Base-by-base conservation (phyloP, 2,329 filamentous ascomycete species). In the Scedosporium dehoogii region DNA sequence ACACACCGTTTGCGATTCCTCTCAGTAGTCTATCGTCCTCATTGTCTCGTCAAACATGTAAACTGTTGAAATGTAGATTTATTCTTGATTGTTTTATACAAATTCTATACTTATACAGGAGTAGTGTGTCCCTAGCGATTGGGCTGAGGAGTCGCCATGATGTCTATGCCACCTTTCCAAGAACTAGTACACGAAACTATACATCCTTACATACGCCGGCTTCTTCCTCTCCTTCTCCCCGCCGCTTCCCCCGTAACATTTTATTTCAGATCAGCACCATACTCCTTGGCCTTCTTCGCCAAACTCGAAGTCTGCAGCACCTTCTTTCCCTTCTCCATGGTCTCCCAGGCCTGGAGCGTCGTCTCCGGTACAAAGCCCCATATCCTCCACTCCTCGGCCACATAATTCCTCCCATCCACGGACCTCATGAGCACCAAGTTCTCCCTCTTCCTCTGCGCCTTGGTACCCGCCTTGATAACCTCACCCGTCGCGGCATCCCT, bases 361-460 rank as follows among this genome's bases (percentile, higher is more conserved):
- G 81, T 84, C 67, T 83, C 79, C 51, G 79, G 72, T 33, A 83
- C 75, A 21, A 84, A 87, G 14, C 88, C 87, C 81, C 86, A 88
- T 59, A 90, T 72, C 70, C 77, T 79, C 88, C 88, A 91, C 2
- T 79, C 75, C 29, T 72, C 74, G 62, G 78, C 71, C 69, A 76
- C 70, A 66, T 76, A 82, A 21, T 69, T 72, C 44, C 9, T 62
- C 57, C 73, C 74, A 69, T 79, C 74, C 53, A 81, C 65, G 33
- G 72, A 63, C 29, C 78, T 69, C 69, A 85, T 83, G 56, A 91
- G 66, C 46, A 89, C 85, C 4, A 91, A 66, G 68, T 90, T 84
- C 76, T 91, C 88, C 1, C 79, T 71, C 67, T 86, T 78, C 59
- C 82, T 75, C 68, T 81, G 80, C 66, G 80, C 75, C 68, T 79